Conservation (phyloP, 2,329 filamentous ascomycete genomes). For the Scedosporium aurantiacum region DNA sequence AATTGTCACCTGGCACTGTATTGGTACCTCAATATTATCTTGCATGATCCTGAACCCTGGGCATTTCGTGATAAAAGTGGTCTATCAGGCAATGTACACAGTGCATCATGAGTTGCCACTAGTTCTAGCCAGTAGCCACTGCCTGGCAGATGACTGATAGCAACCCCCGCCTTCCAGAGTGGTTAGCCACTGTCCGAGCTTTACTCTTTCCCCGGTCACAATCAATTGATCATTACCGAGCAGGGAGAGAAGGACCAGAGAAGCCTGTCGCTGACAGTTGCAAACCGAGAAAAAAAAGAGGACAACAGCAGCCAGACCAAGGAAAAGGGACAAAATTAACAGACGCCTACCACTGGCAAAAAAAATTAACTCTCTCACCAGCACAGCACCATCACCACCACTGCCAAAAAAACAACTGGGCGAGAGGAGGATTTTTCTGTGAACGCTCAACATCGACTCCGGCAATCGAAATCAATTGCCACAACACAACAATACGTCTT, state of each 20-base stretch:
- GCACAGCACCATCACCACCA: slow-evolving; percentile 1
- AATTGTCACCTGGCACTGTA: neutral
- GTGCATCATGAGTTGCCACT: neutral
- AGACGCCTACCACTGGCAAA: neutral
- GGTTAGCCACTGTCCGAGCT: neutral
- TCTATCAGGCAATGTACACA: neutral
- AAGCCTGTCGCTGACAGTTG: neutral
- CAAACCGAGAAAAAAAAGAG: neutral
- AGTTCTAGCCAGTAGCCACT: too few species aligned
- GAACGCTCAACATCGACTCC: neutral
- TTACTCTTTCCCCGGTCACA: neutral
- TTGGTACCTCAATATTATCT: neutral
- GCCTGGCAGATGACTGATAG: neutral
- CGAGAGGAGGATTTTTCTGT: slow-evolving; percentile 1
- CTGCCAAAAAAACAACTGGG: neutral
- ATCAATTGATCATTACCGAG: neutral
- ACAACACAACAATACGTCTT: slow-evolving; percentile 7
- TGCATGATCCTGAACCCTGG: neutral
- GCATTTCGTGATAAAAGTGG: neutral
- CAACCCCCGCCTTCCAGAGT: neutral
- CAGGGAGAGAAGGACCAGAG: neutral
- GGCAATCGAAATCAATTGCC: slow-evolving; percentile 7
- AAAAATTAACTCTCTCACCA: slow-evolving; percentile 5
- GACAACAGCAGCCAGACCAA: neutral
- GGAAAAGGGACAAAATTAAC: neutral